Conservation (phyloP, 441 rosid genomes). For the Adansonia grandidieri region DNA sequence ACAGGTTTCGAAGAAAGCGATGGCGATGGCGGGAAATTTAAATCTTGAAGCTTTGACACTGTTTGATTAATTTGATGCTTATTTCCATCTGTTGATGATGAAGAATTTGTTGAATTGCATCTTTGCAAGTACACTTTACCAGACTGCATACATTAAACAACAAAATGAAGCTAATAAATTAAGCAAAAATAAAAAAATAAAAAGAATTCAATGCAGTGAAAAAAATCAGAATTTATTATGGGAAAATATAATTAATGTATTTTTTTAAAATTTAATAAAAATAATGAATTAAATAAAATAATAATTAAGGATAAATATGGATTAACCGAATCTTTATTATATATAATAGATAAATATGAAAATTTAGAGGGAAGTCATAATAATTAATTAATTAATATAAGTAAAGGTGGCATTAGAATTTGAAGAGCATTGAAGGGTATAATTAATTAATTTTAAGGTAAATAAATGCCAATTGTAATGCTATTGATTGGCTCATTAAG, state of each 20-base stretch:
- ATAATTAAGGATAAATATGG: no score
- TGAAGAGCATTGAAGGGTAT: slow-evolving; percentile 12
- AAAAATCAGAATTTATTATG: not conserved
- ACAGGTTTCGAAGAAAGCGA: slow-evolving; percentile 40
- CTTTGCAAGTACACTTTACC: slow-evolving; percentile 78
- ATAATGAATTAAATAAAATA: not conserved
- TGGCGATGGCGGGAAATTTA: slow-evolving; percentile 60
- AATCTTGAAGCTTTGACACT: slow-evolving; percentile 58
- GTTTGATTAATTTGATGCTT: slow-evolving; percentile 44
- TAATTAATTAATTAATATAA: not conserved
- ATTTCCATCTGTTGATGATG: slow-evolving; percentile 42
- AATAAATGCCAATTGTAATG: slow-evolving; percentile 23
- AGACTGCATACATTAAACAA: slow-evolving; percentile 53
- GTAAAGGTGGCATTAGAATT: not conserved
- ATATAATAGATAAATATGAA: not conserved
- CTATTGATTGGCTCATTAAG: slow-evolving; percentile 18
- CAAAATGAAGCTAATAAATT: not conserved
- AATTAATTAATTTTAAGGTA: not conserved
- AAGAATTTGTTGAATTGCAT: slow-evolving; percentile 51
- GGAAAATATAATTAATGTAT: not conserved
- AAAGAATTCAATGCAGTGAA: no score
- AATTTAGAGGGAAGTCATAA: not conserved
- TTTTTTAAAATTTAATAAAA: not conserved
- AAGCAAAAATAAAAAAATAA: no score
- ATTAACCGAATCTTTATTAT: no score